These are phyloP conservation scores for Cryphonectria naterciae DNA, from an alignment of 2,329 filamentous ascomycete genomes.

Conservation along the genomic window DNA sequence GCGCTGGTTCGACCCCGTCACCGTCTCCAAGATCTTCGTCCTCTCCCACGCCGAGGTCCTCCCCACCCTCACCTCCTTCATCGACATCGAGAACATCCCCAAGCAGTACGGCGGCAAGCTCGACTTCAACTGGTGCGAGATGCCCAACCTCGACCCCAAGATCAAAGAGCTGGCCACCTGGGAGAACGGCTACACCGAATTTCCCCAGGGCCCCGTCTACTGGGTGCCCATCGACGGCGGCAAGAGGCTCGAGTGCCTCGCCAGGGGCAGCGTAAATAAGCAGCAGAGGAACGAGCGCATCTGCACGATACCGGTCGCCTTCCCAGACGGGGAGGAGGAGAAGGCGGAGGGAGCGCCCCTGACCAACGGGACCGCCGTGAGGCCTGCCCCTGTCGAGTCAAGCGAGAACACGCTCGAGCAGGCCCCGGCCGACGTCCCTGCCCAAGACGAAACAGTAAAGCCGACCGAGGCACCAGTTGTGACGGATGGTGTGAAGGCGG, in stretches of 20 bases:
- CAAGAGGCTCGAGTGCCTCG: constrained; percentile 55
- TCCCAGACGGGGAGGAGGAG: constrained; percentile 26
- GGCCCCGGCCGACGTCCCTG: background rate
- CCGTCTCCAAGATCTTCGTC: constrained; percentile 95
- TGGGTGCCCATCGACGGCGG: constrained; percentile 57
- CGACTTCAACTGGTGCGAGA: constrained; percentile 78
- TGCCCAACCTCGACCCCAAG: constrained; percentile 71
- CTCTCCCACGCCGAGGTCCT: constrained; percentile 74
- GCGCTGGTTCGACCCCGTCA: constrained; percentile 93
- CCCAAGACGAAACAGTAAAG: constrained; percentile 22
- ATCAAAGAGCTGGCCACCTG: constrained; percentile 56
- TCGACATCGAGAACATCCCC: constrained; percentile 82
- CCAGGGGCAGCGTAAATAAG: constrained; percentile 53
- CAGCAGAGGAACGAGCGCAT: constrained; percentile 51
- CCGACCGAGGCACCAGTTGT: constrained; percentile 21
- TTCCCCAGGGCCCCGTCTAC: constrained; percentile 61
- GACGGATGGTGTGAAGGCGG: constrained; percentile 23
- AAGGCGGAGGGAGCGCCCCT: constrained; percentile 23
- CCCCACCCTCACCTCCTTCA: constrained; percentile 77
- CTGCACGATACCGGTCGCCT: constrained; percentile 50
- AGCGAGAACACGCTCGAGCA: background rate
- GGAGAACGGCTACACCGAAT: constrained; percentile 55
- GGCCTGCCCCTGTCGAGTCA: constrained; percentile 5
- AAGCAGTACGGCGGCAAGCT: constrained; percentile 88
- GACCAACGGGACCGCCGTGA: constrained; percentile 21